Evolutionary conservation across 306 rosid species (phyloP).

Genomic region (Adenanthera pavonina): DNA sequence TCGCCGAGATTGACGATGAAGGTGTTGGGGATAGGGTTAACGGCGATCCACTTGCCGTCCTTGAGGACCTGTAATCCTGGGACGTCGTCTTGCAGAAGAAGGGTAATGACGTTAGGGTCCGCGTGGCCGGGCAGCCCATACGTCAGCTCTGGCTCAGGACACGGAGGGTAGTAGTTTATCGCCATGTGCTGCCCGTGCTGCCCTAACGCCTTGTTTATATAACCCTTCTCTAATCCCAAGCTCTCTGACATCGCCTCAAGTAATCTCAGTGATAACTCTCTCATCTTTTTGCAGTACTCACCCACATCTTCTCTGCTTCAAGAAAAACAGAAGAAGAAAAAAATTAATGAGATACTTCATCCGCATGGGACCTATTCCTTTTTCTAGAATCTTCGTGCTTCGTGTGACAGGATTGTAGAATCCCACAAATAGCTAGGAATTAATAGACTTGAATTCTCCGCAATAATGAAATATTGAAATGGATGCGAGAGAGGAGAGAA

Average conservation of each 20-base stretch:
- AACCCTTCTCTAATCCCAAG: conserved; percentile 67
- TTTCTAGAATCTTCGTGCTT: not conserved
- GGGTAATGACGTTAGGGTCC: conserved; percentile 90
- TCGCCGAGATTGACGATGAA: conserved; percentile 82
- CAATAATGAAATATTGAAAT: no score
- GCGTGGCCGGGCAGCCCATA: conserved; percentile 86
- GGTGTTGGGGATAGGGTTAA: conserved; percentile 76
- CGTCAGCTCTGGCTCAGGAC: conserved; percentile 88
- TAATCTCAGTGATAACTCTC: conserved; percentile 56
- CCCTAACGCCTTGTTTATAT: conserved; percentile 59
- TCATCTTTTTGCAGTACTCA: conserved; percentile 54
- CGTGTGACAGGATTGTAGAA: not conserved
- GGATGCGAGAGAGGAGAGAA: no score
- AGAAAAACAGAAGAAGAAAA: no score
- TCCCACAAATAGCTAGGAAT: not conserved
- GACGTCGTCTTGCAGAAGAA: conserved; percentile 74
- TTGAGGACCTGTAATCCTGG: conserved; percentile 80
- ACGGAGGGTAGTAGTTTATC: conserved; percentile 80
- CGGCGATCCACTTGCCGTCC: conserved; percentile 73
- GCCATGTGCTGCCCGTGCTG: conserved; percentile 96
- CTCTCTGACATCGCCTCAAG: conserved; percentile 76
- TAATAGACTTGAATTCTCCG: no score
- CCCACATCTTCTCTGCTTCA: conserved; percentile 61
- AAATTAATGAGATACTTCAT: not conserved
- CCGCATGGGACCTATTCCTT: not conserved